These are phyloP conservation scores for Aurantiochytrium sp. DNA, from an alignment of 108 stramenopile species.

Conservation along the genomic window DNA sequence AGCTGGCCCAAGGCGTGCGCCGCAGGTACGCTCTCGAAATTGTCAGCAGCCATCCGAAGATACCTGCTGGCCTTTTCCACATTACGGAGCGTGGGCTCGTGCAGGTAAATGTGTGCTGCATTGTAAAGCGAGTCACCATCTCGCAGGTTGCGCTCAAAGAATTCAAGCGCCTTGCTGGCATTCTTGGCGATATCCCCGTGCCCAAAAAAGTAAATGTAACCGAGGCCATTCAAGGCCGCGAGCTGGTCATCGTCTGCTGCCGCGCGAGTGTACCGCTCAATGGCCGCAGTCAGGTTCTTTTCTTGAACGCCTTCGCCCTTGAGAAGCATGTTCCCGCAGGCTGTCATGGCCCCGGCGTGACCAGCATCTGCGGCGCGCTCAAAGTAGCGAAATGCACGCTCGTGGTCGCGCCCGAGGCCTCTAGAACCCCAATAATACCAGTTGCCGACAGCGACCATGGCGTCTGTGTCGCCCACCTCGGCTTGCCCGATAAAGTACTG, in stretches of 20 bases:
- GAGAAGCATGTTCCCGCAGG: conserved; percentile 26
- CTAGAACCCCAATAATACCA: conserved; percentile 36
- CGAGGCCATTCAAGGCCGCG: conserved; percentile 31
- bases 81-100: background rate
- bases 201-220: conserved; percentile 37
- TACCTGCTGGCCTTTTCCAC: background rate
- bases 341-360: conserved; percentile 17
- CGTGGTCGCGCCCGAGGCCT: conserved; percentile 32
- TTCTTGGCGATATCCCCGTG: conserved; percentile 11
- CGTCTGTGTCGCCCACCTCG: conserved; percentile 21
- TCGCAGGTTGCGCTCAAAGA: background rate
- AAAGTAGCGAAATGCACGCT: conserved; percentile 18
- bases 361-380: conserved; percentile 20
- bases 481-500: conserved; percentile 20
- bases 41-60: conserved; percentile 8
- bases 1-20: background rate
- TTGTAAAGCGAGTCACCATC: conserved; percentile 37
- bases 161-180: conserved; percentile 19
- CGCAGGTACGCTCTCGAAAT: conserved; percentile 17
- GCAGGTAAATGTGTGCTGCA: conserved; percentile 22
- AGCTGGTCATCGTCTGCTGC: background rate
- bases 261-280: conserved; percentile 18
- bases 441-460: conserved; percentile 24
- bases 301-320: conserved; percentile 31
- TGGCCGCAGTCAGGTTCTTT: conserved; percentile 10